Conservation (phyloP, 306 rosid genomes). For the Vigna hirtella region DNA sequence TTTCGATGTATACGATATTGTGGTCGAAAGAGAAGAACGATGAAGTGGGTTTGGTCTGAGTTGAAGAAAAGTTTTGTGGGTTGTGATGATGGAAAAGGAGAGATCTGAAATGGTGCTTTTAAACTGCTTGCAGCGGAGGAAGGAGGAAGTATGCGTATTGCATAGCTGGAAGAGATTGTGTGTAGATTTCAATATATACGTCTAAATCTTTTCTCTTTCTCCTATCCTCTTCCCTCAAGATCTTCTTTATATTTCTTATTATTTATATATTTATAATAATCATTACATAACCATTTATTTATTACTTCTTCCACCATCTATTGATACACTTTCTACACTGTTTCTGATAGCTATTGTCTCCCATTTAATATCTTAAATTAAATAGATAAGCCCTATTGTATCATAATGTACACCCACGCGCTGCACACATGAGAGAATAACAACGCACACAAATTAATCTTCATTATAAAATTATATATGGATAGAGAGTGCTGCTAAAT, state of each 20-base stretch:
- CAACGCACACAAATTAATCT: too few relatives aligned
- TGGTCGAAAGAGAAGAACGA: neutral
- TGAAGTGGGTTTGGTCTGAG: neutral
- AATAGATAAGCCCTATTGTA: constrained; percentile 16
- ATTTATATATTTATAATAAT: constrained; percentile 4
- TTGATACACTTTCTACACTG: constrained; percentile 50
- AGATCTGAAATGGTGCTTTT: constrained; percentile 58
- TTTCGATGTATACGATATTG: neutral
- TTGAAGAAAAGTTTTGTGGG: neutral
- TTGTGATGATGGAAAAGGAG: constrained; percentile 42
- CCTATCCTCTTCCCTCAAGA: neutral
- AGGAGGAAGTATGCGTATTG: constrained; percentile 55
- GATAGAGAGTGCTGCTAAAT: too few relatives aligned
- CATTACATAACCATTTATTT: constrained; percentile 16
- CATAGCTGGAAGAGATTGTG: constrained; percentile 93
- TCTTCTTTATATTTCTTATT: constrained; percentile 20
- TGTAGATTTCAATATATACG: constrained; percentile 63
- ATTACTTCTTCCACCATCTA: constrained; percentile 7
- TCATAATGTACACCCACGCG: constrained; percentile 25
- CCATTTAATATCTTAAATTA: constrained; percentile 45
- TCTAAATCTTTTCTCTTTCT: constrained; percentile 72
- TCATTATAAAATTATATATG: too few relatives aligned
- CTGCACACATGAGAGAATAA: too few relatives aligned
- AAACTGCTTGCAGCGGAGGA: neutral
- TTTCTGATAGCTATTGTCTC: constrained; percentile 69